Base-by-base conservation (phyloP, 352 stramenopile genomes). In the Phytophthora constricta region DNA sequence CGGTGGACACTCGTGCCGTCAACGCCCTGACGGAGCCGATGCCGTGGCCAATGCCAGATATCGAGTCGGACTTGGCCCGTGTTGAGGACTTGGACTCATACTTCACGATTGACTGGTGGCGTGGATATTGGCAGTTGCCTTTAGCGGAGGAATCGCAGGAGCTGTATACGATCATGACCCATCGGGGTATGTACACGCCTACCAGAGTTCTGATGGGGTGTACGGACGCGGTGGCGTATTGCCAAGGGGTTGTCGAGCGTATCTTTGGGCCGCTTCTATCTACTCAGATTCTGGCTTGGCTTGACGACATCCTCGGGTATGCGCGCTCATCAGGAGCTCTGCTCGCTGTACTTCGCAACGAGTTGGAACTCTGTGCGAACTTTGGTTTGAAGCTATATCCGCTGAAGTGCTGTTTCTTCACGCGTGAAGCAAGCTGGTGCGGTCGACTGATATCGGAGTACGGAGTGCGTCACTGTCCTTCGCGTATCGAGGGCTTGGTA, bases 41-140 rank as follows among this genome's bases (percentile, higher is more conserved):
- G 58, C 50, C 65, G 19, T 72, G 58, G 48, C 46, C 65, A 9
- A 72, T 72, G 57, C 47, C 65, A 1, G 49, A 72, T 31, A 20
- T 72, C 16, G 65, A 62, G 10, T 31, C 25, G 19, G 54, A 31
- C 25, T 42, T 72, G 31, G 33, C 46, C n/a, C 28, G n/a, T 5
- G 16, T 67, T 1, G 58, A 60, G 19, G 54, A 51, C 14, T 19
- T n/a, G 37, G 39, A 46, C 5, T 5, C n/a, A 14, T 46, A 23
- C 37, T 72, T 72, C 50, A 19, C 16, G 7, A 17, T 69, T 16
- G 64, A 72, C 45, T 72, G 64, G 52, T 55, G 62, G 17, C 22
- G 62, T 20, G 58, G 58, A 16, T 72, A 63, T 23, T 66, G 64
- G 64, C 58, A 72, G 46, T 37, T 72, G 22, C 43, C 64, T 13